phyloP scores from a whole-genome alignment of 2,329 filamentous ascomycete species.

The Fusarium floridanum region DNA sequence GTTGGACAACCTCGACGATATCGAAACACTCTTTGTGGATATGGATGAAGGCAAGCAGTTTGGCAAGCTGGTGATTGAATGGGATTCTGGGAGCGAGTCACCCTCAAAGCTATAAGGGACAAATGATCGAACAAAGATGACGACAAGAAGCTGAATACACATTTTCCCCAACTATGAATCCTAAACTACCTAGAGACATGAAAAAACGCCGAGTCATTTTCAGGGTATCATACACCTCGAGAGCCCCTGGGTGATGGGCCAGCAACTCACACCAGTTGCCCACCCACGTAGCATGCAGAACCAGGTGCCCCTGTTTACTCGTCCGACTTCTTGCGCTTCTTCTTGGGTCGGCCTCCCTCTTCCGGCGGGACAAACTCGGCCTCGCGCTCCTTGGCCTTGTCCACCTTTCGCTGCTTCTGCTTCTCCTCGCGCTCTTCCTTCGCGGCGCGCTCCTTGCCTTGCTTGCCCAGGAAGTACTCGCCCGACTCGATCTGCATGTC shows the following conservation, averaged over 20 bases:
- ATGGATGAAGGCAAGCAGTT: slow-evolving; percentile 91
- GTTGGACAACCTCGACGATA: slow-evolving; percentile 80
- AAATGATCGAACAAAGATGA: neutral
- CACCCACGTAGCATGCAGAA: slow-evolving; percentile 29
- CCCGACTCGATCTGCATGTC: slow-evolving; percentile 97
- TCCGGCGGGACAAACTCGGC: slow-evolving; percentile 89
- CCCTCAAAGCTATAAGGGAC: slow-evolving; percentile 6
- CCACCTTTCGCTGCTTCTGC: slow-evolving; percentile 88
- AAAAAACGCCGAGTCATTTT: slow-evolving; percentile 43
- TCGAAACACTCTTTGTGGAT: slow-evolving; percentile 86
- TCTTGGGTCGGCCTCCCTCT: slow-evolving; percentile 75
- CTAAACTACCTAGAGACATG: slow-evolving; percentile 28
- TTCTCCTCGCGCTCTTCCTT: slow-evolving; percentile 86
- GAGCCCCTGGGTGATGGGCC: slow-evolving; percentile 32
- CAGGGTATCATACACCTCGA: slow-evolving; percentile 48
- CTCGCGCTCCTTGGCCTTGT: slow-evolving; percentile 87
- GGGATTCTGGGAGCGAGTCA: slow-evolving; percentile 28
- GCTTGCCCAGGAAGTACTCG: slow-evolving; percentile 95
- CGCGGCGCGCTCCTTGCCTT: slow-evolving; percentile 86
- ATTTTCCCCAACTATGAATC: slow-evolving; percentile 24
- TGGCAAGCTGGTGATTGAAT: slow-evolving; percentile 89
- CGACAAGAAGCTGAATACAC: slow-evolving; percentile 5
- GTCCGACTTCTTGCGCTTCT: slow-evolving; percentile 71
- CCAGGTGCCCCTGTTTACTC: slow-evolving; percentile 44
- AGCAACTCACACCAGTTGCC: slow-evolving; percentile 40